These are phyloP conservation scores for Gracilaria domingensis DNA, from an alignment of 23 red algal genomes.

Conservation along the genomic window DNA sequence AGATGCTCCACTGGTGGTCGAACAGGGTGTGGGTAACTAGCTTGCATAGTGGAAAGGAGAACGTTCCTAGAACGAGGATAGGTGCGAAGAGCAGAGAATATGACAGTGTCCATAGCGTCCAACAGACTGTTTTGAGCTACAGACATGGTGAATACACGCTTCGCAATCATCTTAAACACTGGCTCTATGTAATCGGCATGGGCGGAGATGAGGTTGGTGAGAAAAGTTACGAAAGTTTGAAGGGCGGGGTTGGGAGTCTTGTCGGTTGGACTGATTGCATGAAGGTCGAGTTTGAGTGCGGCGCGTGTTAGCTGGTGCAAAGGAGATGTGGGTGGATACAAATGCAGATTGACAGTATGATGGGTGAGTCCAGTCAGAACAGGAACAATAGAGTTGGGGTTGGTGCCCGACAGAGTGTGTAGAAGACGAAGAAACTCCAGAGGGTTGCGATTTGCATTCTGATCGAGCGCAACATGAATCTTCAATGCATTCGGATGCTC, in stretches of 20 bases:
- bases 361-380: constrained; percentile 56
- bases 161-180: constrained; percentile 28
- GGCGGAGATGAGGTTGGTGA: constrained; percentile 43
- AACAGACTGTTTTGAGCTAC: not conserved
- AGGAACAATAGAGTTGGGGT: constrained; percentile 15
- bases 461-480: constrained; percentile 19
- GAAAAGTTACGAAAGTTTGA: constrained; percentile 33
- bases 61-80: constrained; percentile 35
- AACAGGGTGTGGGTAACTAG: constrained; percentile 57
- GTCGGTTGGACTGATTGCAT: constrained; percentile 20
- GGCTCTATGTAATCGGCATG: constrained; percentile 49
- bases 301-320: constrained; percentile 36
- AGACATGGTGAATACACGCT: constrained; percentile 23
- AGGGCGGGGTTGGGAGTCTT: not conserved
- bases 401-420: constrained; percentile 13
- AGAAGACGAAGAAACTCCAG: constrained; percentile 52
- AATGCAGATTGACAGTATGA: constrained; percentile 19
- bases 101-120: constrained; percentile 7
- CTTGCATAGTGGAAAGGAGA: constrained; percentile 16
- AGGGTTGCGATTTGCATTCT: constrained; percentile 34
- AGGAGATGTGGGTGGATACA: not conserved
- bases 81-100: constrained; percentile 3
- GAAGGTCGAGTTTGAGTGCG: constrained; percentile 41
- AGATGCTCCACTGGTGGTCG: constrained; percentile 39
- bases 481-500: constrained; percentile 3